phyloP scores from a whole-genome alignment of 495 filamentous ascomycete species.

The Viridothelium virens region DNA sequence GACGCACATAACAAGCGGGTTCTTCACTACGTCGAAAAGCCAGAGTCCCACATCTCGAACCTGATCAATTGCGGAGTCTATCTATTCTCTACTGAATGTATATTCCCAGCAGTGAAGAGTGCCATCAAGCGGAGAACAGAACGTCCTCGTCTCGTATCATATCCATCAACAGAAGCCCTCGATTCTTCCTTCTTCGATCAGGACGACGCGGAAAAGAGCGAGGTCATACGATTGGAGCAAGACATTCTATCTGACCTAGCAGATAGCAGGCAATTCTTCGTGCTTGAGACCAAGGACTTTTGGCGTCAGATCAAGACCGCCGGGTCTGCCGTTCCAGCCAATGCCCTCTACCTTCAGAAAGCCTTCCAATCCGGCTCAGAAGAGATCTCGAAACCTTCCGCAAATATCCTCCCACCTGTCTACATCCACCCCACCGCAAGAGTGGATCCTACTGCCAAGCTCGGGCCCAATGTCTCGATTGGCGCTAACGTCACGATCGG shows the following conservation, averaged over 20 bases:
- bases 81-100: conserved; percentile 87
- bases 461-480: conserved; percentile 94
- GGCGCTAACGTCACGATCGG: conserved; percentile 79
- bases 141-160: conserved; percentile 81
- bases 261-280: conserved; percentile 96
- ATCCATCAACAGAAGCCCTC: conserved; percentile 91
- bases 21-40: conserved; percentile 99
- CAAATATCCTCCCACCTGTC: conserved; percentile 86
- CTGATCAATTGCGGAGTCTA: conserved; percentile 99
- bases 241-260: conserved; percentile 95
- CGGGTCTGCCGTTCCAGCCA: conserved; percentile 92
- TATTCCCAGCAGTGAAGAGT: conserved; percentile 91
- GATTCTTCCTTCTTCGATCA: conserved; percentile 71
- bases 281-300: conserved; percentile 98
- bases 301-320: conserved; percentile 99
- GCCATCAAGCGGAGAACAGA: conserved; percentile 95
- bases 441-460: conserved; percentile 91
- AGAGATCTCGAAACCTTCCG: conserved; percentile 76
- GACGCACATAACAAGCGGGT: conserved; percentile 93
- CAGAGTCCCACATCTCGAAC: conserved; percentile 95
- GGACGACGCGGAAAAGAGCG: conserved; percentile 68
- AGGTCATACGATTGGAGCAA: conserved; percentile 92
- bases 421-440: conserved; percentile 93
- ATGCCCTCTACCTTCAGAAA: conserved; percentile 94
- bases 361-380: conserved; percentile 76